These are phyloP conservation scores for Tetrapisispora taiwanensis DNA, from an alignment of 805 yeast species.

Conservation along the genomic window DNA sequence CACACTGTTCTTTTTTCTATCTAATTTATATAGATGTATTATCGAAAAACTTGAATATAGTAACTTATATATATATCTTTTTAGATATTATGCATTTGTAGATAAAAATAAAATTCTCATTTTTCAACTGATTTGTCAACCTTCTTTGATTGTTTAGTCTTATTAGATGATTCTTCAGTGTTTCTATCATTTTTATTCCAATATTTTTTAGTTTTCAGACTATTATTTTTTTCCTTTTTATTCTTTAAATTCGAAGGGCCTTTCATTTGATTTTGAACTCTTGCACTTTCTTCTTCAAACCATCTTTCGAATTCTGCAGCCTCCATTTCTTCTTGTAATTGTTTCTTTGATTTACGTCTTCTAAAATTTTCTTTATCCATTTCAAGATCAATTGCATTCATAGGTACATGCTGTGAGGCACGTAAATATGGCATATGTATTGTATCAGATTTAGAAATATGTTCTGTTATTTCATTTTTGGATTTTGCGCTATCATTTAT, in stretches of 20 bases:
- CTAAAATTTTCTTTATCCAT: background rate
- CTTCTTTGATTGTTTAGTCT: too few species aligned
- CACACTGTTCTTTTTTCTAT: too few species aligned
- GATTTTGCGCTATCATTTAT: background rate
- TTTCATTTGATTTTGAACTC: constrained; percentile 39
- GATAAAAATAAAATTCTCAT: too few species aligned
- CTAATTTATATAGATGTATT: too few species aligned
- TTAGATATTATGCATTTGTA: too few species aligned
- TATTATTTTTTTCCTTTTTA: background rate
- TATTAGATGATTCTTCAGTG: too few species aligned
- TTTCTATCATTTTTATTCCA: background rate
- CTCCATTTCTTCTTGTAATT: constrained; percentile 57
- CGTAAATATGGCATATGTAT: constrained; percentile 1
- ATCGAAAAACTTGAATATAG: too few species aligned
- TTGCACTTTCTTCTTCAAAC: constrained; percentile 76
- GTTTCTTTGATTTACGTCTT: constrained; percentile 27
- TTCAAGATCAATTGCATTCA: constrained; percentile 1
- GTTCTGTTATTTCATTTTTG: background rate
- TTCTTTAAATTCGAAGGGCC: background rate
- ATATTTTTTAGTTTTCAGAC: background rate
- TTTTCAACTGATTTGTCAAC: too few species aligned
- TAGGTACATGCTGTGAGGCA: background rate
- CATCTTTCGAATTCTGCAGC: constrained; percentile 80
- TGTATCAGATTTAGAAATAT: background rate
- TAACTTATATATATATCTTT: too few species aligned